Evolutionary conservation across 2,329 filamentous ascomycete genomes (phyloP).

Genomic region (Penicillium sp.): DNA sequence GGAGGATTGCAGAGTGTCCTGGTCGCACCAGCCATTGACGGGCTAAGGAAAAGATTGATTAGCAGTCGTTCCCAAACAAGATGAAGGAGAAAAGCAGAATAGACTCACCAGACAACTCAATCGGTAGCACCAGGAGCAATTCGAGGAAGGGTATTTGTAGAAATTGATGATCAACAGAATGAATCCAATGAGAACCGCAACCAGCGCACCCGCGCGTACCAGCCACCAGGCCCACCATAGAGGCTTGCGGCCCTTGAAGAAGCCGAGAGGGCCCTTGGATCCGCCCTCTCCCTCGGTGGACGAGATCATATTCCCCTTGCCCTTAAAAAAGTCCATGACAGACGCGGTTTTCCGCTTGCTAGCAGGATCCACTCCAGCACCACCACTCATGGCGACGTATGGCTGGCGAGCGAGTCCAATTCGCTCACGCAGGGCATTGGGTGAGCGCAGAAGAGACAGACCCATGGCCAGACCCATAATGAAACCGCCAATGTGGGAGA

Average conservation of each 20-base stretch:
- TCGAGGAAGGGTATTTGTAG: slow-evolving; percentile 70
- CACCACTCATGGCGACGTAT: slow-evolving; percentile 69
- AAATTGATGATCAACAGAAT: slow-evolving; percentile 89
- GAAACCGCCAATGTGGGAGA: slow-evolving; percentile 95
- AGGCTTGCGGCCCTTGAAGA: slow-evolving; percentile 90
- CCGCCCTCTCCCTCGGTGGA: slow-evolving; percentile 11
- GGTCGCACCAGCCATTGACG: slow-evolving; percentile 51
- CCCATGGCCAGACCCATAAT: slow-evolving; percentile 87
- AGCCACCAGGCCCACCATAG: slow-evolving; percentile 99
- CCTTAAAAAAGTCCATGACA: slow-evolving; percentile 52
- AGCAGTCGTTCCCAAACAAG: slow-evolving; percentile 13
- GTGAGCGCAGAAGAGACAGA: slow-evolving; percentile 84
- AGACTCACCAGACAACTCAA: slow-evolving; percentile 84
- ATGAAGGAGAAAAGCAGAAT: not conserved
- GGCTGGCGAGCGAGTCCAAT: slow-evolving; percentile 71
- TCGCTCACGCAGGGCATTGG: slow-evolving; percentile 73
- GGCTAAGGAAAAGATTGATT: slow-evolving; percentile 34
- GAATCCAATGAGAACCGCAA: slow-evolving; percentile 82
- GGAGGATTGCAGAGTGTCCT: slow-evolving; percentile 35
- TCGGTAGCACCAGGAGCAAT: slow-evolving; percentile 92
- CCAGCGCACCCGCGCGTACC: slow-evolving; percentile 74
- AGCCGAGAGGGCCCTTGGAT: slow-evolving; percentile 56
- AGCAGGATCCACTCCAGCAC: slow-evolving; percentile 40
- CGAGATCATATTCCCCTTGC: slow-evolving; percentile 61
- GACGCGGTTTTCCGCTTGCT: slow-evolving; percentile 52